Evolutionary conservation across 495 filamentous ascomycete genomes (phyloP).

Genomic region (Chlorociboria aeruginascens): DNA sequence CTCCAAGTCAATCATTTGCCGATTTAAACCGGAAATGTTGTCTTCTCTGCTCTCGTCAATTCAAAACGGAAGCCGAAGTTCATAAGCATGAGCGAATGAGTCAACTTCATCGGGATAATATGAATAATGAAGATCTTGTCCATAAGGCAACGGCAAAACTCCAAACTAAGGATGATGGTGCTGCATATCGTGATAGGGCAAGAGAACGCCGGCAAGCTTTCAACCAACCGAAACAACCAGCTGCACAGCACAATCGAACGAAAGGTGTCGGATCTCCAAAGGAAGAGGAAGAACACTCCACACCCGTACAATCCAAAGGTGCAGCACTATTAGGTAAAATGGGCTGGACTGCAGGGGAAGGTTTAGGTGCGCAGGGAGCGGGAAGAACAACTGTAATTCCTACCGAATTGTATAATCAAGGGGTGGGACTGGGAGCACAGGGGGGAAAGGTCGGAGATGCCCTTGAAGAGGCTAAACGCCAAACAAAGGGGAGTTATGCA

Average conservation of each 20-base stretch:
- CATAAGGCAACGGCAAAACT: constrained; percentile 49
- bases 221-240: constrained; percentile 48
- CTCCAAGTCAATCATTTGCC: constrained; percentile 49
- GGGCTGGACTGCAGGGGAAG: constrained; percentile 75
- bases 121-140: constrained; percentile 47
- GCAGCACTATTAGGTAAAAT: constrained; percentile 78
- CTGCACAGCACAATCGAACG: constrained; percentile 29
- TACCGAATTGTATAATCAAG: constrained; percentile 67
- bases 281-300: constrained; percentile 13
- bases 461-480: constrained; percentile 60
- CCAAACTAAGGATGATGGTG: constrained; percentile 35
- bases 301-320: constrained; percentile 58
- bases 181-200: constrained; percentile 70
- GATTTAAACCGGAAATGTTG: constrained; percentile 63
- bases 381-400: constrained; percentile 68
- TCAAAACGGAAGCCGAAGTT: constrained; percentile 55
- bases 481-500: constrained; percentile 54
- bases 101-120: constrained; percentile 58
- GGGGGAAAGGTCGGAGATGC: constrained; percentile 80
- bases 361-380: constrained; percentile 67
- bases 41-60: constrained; percentile 62
- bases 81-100: constrained; percentile 69
- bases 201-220: constrained; percentile 69
- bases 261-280: neutral
- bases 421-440: constrained; percentile 77